Conservation (phyloP, 352 stramenopile species). For the Pythium vanterpoolii region DNA sequence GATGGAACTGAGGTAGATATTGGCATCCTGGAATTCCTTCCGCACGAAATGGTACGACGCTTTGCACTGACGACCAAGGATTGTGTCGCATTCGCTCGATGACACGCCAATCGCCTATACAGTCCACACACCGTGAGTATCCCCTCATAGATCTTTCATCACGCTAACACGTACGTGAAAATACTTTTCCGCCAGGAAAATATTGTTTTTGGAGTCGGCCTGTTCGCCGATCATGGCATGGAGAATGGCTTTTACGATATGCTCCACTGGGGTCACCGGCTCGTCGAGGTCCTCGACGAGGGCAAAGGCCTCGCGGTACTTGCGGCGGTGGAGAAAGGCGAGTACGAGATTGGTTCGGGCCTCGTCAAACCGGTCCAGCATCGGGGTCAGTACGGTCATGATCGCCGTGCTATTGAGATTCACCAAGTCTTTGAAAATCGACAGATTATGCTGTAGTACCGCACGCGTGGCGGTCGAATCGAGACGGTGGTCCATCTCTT, state of each 20-base stretch:
- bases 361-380: conserved; percentile 44
- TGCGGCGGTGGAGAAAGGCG: conserved; percentile 39
- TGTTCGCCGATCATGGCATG: conserved; percentile 60
- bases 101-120: conserved; percentile 41
- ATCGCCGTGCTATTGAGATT: not conserved
- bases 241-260: conserved; percentile 56
- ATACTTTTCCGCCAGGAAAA: conserved; percentile 72
- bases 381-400: conserved; percentile 25
- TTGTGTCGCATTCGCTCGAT: conserved; percentile 51
- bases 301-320: conserved; percentile 49
- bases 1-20: conserved; percentile 72
- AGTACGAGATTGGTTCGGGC: conserved; percentile 56
- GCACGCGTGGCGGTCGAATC: conserved; percentile 27
- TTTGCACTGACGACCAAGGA: conserved; percentile 68
- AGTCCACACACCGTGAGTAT: not conserved
- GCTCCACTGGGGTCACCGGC: conserved; percentile 35
- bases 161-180: conserved; percentile 42
- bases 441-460: conserved; percentile 50
- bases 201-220: conserved; percentile 55
- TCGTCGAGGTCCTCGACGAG: conserved; percentile 55
- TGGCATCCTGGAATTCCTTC: conserved; percentile 59
- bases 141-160: not conserved
- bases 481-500: not conserved
- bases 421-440: conserved; percentile 40
- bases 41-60: conserved; percentile 65